Base-by-base conservation (phyloP, 306 rosid species). In the Quercus gilva region DNA sequence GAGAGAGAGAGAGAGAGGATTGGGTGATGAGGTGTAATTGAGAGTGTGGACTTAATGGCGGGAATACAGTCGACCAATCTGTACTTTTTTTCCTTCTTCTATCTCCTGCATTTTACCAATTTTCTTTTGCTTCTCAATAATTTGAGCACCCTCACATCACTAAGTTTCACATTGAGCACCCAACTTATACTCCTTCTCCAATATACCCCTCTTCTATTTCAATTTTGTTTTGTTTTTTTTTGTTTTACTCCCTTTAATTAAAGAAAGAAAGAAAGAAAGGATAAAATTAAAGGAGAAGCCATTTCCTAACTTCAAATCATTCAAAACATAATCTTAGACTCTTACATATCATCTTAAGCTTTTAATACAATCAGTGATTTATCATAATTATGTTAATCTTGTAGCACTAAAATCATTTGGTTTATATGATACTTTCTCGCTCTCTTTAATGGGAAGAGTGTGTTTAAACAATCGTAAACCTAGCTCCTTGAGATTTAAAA, bases 1-100 rank as follows among this genome's bases (percentile, higher is more conserved):
- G 25, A 23, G 64, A 59, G 72, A 64, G 61, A 33, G 76, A 69
- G 68, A 76, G 52, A 78, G 57, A 49, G 71, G 68, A 61, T 26
- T 31, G 68, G 58, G 78, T 33, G 73, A 5, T 63, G 74, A 45
- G 68, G 91, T 55, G 88, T 77, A 73, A 78, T 71, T 85, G 70
- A 85, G 77, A 78, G 71, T 35, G 76, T 77, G 86, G 85, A 82
- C 76, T 89, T 82, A 83, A 86, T 84, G 96, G 96, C 84, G 90
- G 94, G 88, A 88, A 78, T 90, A 82, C 84, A 86, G 88, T 84
- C 86, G 90, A 88, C 91, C 92, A 80, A 85, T 79, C 25, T 81
- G 90, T 86, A 84, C 93, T 41, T 8, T 41, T 41, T 8, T 41
- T 41, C 1, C 8, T 41, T 2, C 45, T 41, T 41, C 45, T 74